A percentile compares a stretch with the other conserved stretches of the same genome.
Conservation (phyloP, 2,329 filamentous ascomycete species). For the Plectosphaerella plurivora region DNA sequence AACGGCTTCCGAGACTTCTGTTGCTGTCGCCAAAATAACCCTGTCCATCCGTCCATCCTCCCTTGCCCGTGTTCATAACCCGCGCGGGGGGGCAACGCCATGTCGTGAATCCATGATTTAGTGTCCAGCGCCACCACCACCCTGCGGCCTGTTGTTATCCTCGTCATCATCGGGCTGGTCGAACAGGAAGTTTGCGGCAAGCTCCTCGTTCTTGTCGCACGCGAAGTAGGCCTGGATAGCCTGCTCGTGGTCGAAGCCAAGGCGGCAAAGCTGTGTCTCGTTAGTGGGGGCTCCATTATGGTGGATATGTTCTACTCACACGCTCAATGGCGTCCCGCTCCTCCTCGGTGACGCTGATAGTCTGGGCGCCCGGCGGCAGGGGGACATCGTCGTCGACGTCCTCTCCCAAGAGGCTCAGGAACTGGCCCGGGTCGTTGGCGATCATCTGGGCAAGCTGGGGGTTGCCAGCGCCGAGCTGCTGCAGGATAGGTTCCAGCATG, state of each 20-base stretch:
- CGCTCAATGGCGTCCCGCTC: slow-evolving; percentile 96
- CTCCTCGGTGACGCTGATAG: slow-evolving; percentile 89
- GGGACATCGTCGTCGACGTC: slow-evolving; percentile 79
- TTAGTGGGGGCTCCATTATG: background rate
- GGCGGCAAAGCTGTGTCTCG: slow-evolving; percentile 67
- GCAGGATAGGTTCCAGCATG: slow-evolving; percentile 97
- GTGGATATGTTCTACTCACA: slow-evolving; percentile 46
- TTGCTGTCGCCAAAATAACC: background rate
- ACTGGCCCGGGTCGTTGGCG: slow-evolving; percentile 86
- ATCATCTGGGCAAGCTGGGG: slow-evolving; percentile 92
- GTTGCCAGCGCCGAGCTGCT: slow-evolving; percentile 93
- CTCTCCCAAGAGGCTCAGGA: slow-evolving; percentile 84
- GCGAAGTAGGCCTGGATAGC: slow-evolving; percentile 99
- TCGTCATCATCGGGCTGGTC: slow-evolving; percentile 90
- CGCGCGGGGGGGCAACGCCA: background rate
- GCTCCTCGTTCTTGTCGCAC: slow-evolving; percentile 98
- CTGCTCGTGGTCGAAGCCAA: slow-evolving; percentile 88
- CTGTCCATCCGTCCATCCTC: background rate
- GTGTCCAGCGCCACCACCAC: background rate
- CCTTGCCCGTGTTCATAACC: slow-evolving; percentile 15
- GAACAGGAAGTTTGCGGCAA: slow-evolving; percentile 96
- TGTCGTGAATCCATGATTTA: background rate
- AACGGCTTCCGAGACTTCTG: too few species aligned
- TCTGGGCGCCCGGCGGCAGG: slow-evolving; percentile 81
- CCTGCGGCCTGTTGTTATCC: slow-evolving; percentile 2